Conservation (phyloP, 2,329 filamentous ascomycete species). For the Metarhizium robertsii region DNA sequence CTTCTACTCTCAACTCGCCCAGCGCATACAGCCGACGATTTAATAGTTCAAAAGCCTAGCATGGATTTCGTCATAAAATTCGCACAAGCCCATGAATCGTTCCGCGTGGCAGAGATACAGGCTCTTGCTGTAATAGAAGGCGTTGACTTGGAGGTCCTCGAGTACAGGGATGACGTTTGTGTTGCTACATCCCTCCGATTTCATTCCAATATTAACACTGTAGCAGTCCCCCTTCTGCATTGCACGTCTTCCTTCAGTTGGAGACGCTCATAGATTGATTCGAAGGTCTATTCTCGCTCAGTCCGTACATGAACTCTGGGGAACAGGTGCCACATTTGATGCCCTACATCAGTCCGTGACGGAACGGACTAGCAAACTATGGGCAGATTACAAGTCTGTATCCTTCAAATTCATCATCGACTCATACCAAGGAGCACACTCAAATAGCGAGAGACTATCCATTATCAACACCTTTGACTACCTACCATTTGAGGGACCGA, state of each 20-base stretch:
- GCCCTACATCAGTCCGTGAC: constrained; percentile 59
- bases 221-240: constrained; percentile 77
- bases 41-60: neutral
- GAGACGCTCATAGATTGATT: constrained; percentile 58
- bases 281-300: constrained; percentile 72
- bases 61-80: constrained; percentile 86
- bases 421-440: constrained; percentile 66
- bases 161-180: constrained; percentile 65
- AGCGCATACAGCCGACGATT: too few species aligned
- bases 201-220: constrained; percentile 9
- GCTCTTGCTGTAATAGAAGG: constrained; percentile 63
- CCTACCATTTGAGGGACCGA: constrained; percentile 67
- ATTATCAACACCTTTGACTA: constrained; percentile 80
- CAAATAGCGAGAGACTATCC: constrained; percentile 50
- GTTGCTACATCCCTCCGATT: constrained; percentile 9
- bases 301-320: constrained; percentile 87
- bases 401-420: constrained; percentile 84
- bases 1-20: too few species aligned
- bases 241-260: constrained; percentile 55
- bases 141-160: constrained; percentile 62
- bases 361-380: constrained; percentile 49
- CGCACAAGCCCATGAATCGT: constrained; percentile 83
- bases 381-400: constrained; percentile 51
- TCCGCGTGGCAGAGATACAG: constrained; percentile 74
- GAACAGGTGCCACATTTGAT: constrained; percentile 55